Evolutionary conservation across 176 grass and related monocot genomes (phyloP), one percentile per base, ranked within the genome.

Genomic region (Lolium multiflorum): DNA sequence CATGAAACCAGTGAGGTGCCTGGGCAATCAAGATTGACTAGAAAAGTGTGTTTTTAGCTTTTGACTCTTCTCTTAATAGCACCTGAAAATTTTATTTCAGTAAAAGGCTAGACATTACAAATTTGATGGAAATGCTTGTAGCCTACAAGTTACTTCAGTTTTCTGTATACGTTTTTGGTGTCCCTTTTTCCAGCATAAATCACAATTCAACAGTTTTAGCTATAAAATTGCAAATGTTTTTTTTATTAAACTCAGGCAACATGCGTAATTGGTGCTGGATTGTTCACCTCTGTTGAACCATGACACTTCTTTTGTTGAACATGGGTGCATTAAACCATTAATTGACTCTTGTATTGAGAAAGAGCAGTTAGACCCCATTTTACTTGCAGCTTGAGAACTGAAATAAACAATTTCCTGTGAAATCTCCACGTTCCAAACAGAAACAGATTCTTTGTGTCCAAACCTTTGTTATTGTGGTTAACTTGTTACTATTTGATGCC

Each of bases 81-180:
- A 15, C 77, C 6, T 66, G 24, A 1, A 41, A 70, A 70, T 70
- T 28, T 14, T 43, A 5, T 84, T 79, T 80, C 11, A 10, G 24
- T 28, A 4, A 14, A 48, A 78, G 28, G 48, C 18, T 1, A 24
- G 16, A 17, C 24, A 78, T 3, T 26, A 55, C 12, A n/a, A 35
- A 64, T 64, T 28, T 64, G 61, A 14, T 2, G 24, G 61, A 6
- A 28, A 67, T 76, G 49, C 20, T 58, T 80, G 74, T 87, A 26
- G 77, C 68, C n/a, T 84, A 76, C n/a, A 43, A n/a, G 26, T 69
- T 86, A 81, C 7, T 60, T 60, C 1, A 70, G 16, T 70, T 10
- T 16, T 84, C 8, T 51, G 37, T 66, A 74, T 26, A 47, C 76
- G 16, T 74, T 83, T 18, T 1, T 2, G n/a, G 15, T 43, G 1